Evolutionary conservation across 192 early-diverging fungal genomes (phyloP).

Genomic region (Pilaira anomala): DNA sequence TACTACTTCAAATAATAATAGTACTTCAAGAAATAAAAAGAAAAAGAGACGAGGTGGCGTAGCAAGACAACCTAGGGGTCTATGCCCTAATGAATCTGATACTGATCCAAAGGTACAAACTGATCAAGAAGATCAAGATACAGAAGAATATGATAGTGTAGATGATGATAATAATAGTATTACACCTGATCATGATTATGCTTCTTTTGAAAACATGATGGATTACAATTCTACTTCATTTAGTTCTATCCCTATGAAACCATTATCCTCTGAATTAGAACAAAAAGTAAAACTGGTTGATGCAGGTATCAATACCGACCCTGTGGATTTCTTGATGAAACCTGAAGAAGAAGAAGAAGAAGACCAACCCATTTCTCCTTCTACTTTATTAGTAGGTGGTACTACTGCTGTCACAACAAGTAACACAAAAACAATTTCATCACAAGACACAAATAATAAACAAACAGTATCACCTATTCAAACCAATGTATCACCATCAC

Average conservation of each 20-base stretch:
- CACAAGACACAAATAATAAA: neutral
- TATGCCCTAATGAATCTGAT: slow-evolving; percentile 14
- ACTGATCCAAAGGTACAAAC: neutral
- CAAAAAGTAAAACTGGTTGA: slow-evolving; percentile 12
- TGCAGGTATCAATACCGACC: slow-evolving; percentile 19
- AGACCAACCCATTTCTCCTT: no score
- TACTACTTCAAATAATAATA: neutral
- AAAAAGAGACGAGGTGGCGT: neutral
- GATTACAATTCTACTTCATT: neutral
- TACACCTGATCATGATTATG: neutral
- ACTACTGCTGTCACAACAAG: neutral
- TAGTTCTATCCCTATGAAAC: neutral
- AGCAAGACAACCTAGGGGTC: slow-evolving; percentile 13
- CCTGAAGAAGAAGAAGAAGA: no score
- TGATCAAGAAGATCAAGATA: neutral
- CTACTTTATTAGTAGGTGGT: no score
- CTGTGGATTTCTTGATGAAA: neutral
- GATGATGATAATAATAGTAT: neutral
- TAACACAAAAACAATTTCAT: no score
- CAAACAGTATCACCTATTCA: neutral
- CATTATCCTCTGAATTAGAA: slow-evolving; percentile 25
- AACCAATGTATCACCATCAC: neutral
- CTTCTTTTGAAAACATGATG: slow-evolving; percentile 1
- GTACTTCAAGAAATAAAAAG: neutral
- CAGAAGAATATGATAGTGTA: neutral